These are phyloP conservation scores for Daldinia sp. DNA, from an alignment of 2,329 filamentous ascomycete species.

Conservation along the genomic window DNA sequence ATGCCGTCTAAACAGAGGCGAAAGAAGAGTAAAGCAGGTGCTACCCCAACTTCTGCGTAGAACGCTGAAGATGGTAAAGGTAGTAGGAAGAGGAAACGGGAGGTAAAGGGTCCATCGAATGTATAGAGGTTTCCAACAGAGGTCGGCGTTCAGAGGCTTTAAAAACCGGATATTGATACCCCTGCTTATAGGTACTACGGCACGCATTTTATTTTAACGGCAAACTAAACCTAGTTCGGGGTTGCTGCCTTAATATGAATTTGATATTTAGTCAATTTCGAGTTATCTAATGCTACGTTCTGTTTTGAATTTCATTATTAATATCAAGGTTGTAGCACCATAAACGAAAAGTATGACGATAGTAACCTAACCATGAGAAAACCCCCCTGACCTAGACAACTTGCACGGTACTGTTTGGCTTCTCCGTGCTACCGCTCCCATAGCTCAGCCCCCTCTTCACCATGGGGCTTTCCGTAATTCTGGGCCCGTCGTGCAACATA, in stretches of 20 bases:
- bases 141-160: conserved; percentile 29
- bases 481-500: conserved; percentile 60
- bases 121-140: conserved; percentile 15
- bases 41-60: conserved; percentile 47
- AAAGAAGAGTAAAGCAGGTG: conserved; percentile 53
- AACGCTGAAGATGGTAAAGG: conserved; percentile 12
- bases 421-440: conserved; percentile 27
- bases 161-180: conserved; percentile 45
- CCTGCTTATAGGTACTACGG: conserved; percentile 37
- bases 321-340: background rate
- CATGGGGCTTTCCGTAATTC: conserved; percentile 50
- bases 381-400: background rate
- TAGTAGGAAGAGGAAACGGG: conserved; percentile 14
- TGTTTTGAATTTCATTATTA: background rate
- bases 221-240: conserved; percentile 9
- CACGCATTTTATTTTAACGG: conserved; percentile 18
- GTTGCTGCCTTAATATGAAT: background rate
- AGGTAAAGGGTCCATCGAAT: conserved; percentile 6
- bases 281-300: background rate
- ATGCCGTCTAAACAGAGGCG: conserved; percentile 53
- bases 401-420: conserved; percentile 4
- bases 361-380: background rate
- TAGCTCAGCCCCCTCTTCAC: conserved; percentile 43
- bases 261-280: background rate
- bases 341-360: background rate